Percentiles rank a stretch among this genome's conserved stretches.
Conservation (phyloP, 495 filamentous ascomycete genomes). For the Margaritispora aquatica region DNA sequence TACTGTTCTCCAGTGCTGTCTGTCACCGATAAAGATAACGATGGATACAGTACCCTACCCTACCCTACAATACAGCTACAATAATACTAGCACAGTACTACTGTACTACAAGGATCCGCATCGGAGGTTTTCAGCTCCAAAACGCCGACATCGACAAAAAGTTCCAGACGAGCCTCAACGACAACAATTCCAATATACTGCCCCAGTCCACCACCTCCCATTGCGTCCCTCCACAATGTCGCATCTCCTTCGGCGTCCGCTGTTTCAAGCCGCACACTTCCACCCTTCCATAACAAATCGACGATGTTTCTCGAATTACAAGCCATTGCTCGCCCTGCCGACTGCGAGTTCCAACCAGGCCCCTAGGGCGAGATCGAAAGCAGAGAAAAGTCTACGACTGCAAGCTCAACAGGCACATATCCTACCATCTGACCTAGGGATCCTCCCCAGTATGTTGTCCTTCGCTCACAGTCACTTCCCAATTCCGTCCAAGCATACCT, state of each 20-base stretch:
- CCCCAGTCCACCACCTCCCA: neutral
- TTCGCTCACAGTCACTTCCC: constrained; percentile 26
- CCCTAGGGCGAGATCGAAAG: neutral
- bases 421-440: constrained; percentile 45
- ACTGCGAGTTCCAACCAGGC: neutral
- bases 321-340: neutral
- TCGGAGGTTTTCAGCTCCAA: neutral
- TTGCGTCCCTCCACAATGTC: constrained; percentile 13
- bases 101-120: neutral
- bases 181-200: neutral
- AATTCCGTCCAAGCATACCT: neutral
- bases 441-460: constrained; percentile 27
- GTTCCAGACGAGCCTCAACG: neutral
- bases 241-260: constrained; percentile 17
- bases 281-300: constrained; percentile 4
- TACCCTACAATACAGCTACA: too few relatives aligned
- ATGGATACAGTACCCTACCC: too few relatives aligned
- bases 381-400: constrained; percentile 38
- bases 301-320: constrained; percentile 18
- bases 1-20: too few relatives aligned
- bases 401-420: constrained; percentile 25
- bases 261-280: constrained; percentile 3
- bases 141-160: neutral
- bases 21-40: too few relatives aligned
- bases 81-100: too few relatives aligned